Percentiles rank a stretch among this genome's conserved stretches.
Evolutionary conservation across 352 stramenopile genomes (phyloP).

Genomic region (Phytopythium kandeliae): DNA sequence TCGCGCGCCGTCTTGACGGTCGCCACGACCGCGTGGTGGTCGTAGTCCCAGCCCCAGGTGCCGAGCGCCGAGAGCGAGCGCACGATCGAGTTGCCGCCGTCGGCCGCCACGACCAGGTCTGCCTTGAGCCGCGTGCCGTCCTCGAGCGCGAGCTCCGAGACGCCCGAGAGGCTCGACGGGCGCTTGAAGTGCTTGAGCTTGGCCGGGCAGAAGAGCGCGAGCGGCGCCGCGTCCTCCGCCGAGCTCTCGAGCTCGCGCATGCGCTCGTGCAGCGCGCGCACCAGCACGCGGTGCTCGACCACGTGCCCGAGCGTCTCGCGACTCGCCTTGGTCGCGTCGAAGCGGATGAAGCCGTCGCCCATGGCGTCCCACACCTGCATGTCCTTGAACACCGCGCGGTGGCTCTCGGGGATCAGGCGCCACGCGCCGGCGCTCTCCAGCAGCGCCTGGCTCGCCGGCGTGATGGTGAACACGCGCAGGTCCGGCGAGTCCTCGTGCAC

Average conservation of each 20-base stretch:
- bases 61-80: slow-evolving; percentile 78
- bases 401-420: slow-evolving; percentile 48
- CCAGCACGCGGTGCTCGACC: slow-evolving; percentile 84
- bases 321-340: slow-evolving; percentile 62
- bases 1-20: slow-evolving; percentile 84
- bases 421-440: slow-evolving; percentile 75
- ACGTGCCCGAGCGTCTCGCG: slow-evolving; percentile 76
- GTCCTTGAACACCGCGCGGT: slow-evolving; percentile 73
- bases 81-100: slow-evolving; percentile 88
- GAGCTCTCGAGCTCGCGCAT: slow-evolving; percentile 65
- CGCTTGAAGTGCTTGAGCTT: slow-evolving; percentile 82
- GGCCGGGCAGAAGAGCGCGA: slow-evolving; percentile 69
- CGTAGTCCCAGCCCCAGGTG: slow-evolving; percentile 91
- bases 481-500: slow-evolving; percentile 72
- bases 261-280: slow-evolving; percentile 79
- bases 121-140: slow-evolving; percentile 65
- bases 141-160: slow-evolving; percentile 63
- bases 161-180: slow-evolving; percentile 28
- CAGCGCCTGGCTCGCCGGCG: slow-evolving; percentile 72
- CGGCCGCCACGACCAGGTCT: slow-evolving; percentile 82
- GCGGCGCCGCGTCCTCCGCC: slow-evolving; percentile 38
- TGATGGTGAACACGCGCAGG: slow-evolving; percentile 89
- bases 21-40: slow-evolving; percentile 89
- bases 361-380: slow-evolving; percentile 92
- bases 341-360: slow-evolving; percentile 86